A percentile compares a stretch with the other conserved stretches of the same genome.
phyloP scores from a whole-genome alignment of 1,139 yeast species.

The Taiozyma onychis region DNA sequence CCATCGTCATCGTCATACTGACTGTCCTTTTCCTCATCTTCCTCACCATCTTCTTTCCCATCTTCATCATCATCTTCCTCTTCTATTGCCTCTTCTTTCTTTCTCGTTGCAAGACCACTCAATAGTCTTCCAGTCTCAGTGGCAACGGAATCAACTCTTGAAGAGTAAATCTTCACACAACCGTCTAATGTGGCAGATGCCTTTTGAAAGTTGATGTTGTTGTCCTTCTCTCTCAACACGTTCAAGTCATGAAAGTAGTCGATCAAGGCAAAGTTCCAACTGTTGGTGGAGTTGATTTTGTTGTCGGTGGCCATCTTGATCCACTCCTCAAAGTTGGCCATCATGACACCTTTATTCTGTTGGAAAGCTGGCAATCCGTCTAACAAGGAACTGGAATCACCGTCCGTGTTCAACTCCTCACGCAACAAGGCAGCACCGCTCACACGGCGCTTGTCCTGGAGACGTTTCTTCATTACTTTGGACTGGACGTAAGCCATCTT shows the following conservation, averaged over 20 bases:
- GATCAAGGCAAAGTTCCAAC: slow-evolving; percentile 83
- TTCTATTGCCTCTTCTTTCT: slow-evolving; percentile 30
- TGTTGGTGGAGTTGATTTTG: slow-evolving; percentile 60
- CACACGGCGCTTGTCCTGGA: slow-evolving; percentile 22
- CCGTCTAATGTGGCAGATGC: slow-evolving; percentile 83
- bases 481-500: slow-evolving; percentile 23
- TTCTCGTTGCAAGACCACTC: slow-evolving; percentile 64
- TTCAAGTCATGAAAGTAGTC: slow-evolving; percentile 77
- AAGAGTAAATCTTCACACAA: slow-evolving; percentile 76
- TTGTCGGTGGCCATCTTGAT: slow-evolving; percentile 32
- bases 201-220: slow-evolving; percentile 69
- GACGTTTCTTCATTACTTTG: slow-evolving; percentile 22
- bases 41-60: slow-evolving; percentile 43
- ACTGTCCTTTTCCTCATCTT: slow-evolving; percentile 24
- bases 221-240: slow-evolving; percentile 53
- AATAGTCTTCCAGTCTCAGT: slow-evolving; percentile 83
- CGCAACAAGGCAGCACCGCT: slow-evolving; percentile 23
- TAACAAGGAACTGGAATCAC: slow-evolving; percentile 12
- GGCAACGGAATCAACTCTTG: slow-evolving; percentile 87
- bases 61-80: slow-evolving; percentile 41
- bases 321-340: slow-evolving; percentile 43
- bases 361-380: slow-evolving; percentile 20
- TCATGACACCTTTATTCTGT: slow-evolving; percentile 32
- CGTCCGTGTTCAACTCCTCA: slow-evolving; percentile 18
- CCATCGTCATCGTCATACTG: slow-evolving; percentile 32